A percentile compares a stretch with the other conserved stretches of the same genome.
phyloP scores from a whole-genome alignment of 768 basidiomycete genomes.

The Rhodotorula paludigena region DNA sequence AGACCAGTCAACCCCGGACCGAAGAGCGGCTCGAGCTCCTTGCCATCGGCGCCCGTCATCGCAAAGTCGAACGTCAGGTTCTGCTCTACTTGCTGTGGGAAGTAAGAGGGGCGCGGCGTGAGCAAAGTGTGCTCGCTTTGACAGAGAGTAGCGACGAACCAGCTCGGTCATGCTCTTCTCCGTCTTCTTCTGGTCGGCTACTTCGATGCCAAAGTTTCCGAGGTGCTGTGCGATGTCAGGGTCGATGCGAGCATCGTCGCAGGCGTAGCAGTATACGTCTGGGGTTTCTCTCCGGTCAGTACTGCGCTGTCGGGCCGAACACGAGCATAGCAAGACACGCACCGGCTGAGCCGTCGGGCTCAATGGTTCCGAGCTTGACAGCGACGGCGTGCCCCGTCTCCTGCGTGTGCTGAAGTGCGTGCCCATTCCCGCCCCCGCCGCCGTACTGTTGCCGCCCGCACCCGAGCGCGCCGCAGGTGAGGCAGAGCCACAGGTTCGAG shows the following conservation, averaged over 20 bases:
- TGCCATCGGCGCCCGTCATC: slow-evolving; percentile 76
- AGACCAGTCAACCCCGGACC: slow-evolving; percentile 86
- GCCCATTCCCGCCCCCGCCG: slow-evolving; percentile 67
- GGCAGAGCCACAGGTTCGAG: slow-evolving; percentile 90
- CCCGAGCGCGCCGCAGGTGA: slow-evolving; percentile 81
- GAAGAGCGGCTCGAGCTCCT: slow-evolving; percentile 78
- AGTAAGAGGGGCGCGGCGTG: background rate
- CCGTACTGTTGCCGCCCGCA: slow-evolving; percentile 77
- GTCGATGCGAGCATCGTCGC: slow-evolving; percentile 76
- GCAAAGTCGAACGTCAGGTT: slow-evolving; percentile 93
- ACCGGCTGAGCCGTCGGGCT: slow-evolving; percentile 89
- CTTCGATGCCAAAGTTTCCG: slow-evolving; percentile 76
- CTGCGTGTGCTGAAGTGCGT: slow-evolving; percentile 73
- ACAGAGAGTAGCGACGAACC: slow-evolving; percentile 55
- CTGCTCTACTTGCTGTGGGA: slow-evolving; percentile 80
- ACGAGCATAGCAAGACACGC: slow-evolving; percentile 45
- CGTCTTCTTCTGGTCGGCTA: slow-evolving; percentile 75
- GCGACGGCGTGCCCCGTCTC: slow-evolving; percentile 69
- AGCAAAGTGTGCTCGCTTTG: background rate
- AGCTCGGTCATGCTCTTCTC: slow-evolving; percentile 96
- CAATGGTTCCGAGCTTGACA: slow-evolving; percentile 94
- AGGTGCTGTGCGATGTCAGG: slow-evolving; percentile 70
- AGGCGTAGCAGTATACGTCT: slow-evolving; percentile 92
- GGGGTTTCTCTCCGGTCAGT: background rate
- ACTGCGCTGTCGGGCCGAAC: background rate